phyloP scores from a whole-genome alignment of 768 basidiomycete species.

The Basidioascus undulatus region DNA sequence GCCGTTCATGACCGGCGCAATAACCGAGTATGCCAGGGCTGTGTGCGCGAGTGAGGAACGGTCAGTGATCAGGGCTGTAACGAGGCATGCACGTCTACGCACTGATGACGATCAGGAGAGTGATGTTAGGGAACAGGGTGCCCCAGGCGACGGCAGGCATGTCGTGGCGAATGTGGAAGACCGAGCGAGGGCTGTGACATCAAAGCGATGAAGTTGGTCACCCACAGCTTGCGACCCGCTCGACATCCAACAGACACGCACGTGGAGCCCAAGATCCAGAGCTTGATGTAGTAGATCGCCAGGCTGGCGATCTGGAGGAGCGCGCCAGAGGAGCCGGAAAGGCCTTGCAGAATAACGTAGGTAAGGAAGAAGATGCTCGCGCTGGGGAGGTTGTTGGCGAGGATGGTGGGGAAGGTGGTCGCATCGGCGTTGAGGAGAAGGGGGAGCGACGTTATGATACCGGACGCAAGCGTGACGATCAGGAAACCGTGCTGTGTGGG shows the following conservation, averaged over 20 bases:
- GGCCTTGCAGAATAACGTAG: slow-evolving; percentile 55
- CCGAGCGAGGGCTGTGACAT: slow-evolving; percentile 59
- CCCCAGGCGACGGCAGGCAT: slow-evolving; percentile 50
- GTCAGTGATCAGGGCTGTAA: no score
- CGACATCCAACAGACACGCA: no score
- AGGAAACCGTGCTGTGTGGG: slow-evolving; percentile 68
- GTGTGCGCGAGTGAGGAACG: no score
- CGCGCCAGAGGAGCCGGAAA: slow-evolving; percentile 52
- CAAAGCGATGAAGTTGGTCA: no score
- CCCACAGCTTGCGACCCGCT: no score
- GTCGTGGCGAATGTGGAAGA: slow-evolving; percentile 61
- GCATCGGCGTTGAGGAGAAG: slow-evolving; percentile 37
- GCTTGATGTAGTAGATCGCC: slow-evolving; percentile 68
- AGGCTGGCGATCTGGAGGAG: slow-evolving; percentile 56
- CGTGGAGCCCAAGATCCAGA: slow-evolving; percentile 66
- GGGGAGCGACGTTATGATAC: slow-evolving; percentile 49
- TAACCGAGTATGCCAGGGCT: slow-evolving; percentile 51
- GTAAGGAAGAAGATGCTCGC: slow-evolving; percentile 82
- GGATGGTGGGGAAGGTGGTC: slow-evolving; percentile 34
- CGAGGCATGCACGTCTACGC: no score
- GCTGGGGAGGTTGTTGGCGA: slow-evolving; percentile 55
- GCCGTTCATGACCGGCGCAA: slow-evolving; percentile 82
- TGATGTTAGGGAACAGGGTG: slow-evolving; percentile 37
- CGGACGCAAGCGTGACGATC: slow-evolving; percentile 61
- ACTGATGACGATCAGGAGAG: slow-evolving; percentile 63